Percentiles rank a stretch among this genome's conserved stretches.
These are phyloP conservation scores for Metschnikowia matae DNA, from an alignment of 805 yeast genomes.

Conservation along the genomic window DNA sequence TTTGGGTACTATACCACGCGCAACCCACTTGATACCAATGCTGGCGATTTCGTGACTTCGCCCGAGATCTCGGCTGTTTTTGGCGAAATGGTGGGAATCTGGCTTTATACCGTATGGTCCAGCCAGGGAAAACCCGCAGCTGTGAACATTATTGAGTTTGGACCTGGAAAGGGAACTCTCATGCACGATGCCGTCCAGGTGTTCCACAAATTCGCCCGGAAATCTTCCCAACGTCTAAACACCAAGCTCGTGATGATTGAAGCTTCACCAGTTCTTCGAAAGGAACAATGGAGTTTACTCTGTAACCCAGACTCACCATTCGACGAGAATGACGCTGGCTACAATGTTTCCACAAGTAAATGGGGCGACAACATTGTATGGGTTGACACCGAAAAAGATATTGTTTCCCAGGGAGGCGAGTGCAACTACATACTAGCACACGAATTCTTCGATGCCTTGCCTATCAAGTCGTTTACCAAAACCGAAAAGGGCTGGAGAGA, in stretches of 20 bases:
- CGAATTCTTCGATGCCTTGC: slow-evolving; percentile 85
- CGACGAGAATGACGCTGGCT: slow-evolving; percentile 25
- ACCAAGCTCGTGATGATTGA: slow-evolving; percentile 59
- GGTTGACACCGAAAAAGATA: slow-evolving; percentile 56
- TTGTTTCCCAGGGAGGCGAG: slow-evolving; percentile 19
- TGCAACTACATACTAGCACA: slow-evolving; percentile 74
- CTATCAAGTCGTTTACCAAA: slow-evolving; percentile 63
- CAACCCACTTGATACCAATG: slow-evolving; percentile 58
- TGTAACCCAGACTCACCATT: slow-evolving; percentile 26
- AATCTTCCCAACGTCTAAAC: slow-evolving; percentile 19
- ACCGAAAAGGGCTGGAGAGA: slow-evolving; percentile 77
- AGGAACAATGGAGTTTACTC: slow-evolving; percentile 49
- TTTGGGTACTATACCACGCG: slow-evolving; percentile 76
- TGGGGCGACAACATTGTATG: slow-evolving; percentile 56
- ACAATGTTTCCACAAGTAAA: slow-evolving; percentile 36
- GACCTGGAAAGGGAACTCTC: slow-evolving; percentile 82
- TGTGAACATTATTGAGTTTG: slow-evolving; percentile 66
- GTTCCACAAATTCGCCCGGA: slow-evolving; percentile 38
- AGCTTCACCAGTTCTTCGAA: slow-evolving; percentile 62
- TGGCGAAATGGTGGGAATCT: slow-evolving; percentile 80
- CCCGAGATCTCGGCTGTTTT: slow-evolving; percentile 86
- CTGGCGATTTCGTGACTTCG: slow-evolving; percentile 78
- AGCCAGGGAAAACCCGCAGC: slow-evolving; percentile 49
- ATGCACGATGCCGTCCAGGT: slow-evolving; percentile 58
- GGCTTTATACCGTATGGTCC: slow-evolving; percentile 59